These are phyloP conservation scores for Setomelanomma holmii DNA, from an alignment of 2,329 filamentous ascomycete species.

Conservation along the genomic window DNA sequence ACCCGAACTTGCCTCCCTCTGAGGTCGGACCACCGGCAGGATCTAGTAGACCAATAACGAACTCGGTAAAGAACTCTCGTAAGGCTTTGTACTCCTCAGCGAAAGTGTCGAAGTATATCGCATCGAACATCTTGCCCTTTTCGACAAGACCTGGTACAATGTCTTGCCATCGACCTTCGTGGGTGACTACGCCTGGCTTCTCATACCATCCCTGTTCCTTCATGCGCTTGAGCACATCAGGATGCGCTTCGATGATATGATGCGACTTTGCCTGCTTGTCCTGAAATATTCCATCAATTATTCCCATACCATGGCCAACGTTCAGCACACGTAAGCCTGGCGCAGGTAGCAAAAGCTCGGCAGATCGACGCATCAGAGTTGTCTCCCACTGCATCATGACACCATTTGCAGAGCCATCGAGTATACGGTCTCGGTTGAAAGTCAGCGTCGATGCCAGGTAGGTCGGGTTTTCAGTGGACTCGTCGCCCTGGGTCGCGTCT, in stretches of 20 bases:
- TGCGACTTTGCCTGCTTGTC: slow-evolving; percentile 53
- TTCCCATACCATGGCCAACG: slow-evolving; percentile 60
- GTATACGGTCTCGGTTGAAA: slow-evolving; percentile 56
- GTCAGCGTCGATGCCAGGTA: slow-evolving; percentile 58
- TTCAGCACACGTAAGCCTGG: slow-evolving; percentile 56
- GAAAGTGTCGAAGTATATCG: slow-evolving; percentile 95
- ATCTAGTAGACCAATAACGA: slow-evolving; percentile 80
- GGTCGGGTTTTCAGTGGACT: slow-evolving; percentile 53
- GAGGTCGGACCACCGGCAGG: slow-evolving; percentile 50
- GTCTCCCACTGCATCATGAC: slow-evolving; percentile 64
- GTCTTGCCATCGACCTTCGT: slow-evolving; percentile 60
- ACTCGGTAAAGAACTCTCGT: slow-evolving; percentile 85
- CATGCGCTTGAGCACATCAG: slow-evolving; percentile 55
- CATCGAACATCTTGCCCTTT: slow-evolving; percentile 54
- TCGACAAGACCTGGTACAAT: slow-evolving; percentile 54
- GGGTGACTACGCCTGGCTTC: slow-evolving; percentile 57
- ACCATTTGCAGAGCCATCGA: slow-evolving; percentile 58
- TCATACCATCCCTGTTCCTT: slow-evolving; percentile 56
- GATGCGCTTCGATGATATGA: slow-evolving; percentile 61
- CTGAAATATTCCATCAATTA: slow-evolving; percentile 58
- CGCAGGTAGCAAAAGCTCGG: slow-evolving; percentile 50
- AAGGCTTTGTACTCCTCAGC: slow-evolving; percentile 91
- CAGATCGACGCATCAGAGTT: slow-evolving; percentile 56
- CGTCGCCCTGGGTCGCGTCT: slow-evolving; percentile 32
- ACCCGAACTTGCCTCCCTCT: slow-evolving; percentile 64